These are phyloP conservation scores for Colletotrichum horii DNA, from an alignment of 2,329 filamentous ascomycete species.

Conservation along the genomic window DNA sequence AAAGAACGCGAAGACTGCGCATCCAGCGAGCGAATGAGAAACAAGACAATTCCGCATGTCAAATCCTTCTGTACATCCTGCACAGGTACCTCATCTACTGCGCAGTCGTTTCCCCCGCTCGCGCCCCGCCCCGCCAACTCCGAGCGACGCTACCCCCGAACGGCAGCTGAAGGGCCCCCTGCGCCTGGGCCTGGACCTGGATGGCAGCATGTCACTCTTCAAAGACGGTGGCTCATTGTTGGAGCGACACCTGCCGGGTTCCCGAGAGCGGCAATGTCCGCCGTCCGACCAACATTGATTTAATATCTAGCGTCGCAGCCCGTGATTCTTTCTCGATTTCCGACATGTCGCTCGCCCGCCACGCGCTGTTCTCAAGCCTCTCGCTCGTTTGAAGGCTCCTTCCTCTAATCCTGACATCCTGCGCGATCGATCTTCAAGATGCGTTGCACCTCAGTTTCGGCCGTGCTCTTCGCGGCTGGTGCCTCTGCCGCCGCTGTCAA, in stretches of 20 bases:
- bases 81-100: background rate
- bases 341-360: background rate
- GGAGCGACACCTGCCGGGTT: background rate
- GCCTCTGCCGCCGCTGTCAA: conserved; percentile 27
- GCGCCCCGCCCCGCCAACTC: background rate
- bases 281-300: background rate
- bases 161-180: background rate
- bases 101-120: background rate
- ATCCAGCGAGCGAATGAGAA: background rate
- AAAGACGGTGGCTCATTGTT: background rate
- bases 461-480: conserved; percentile 30
- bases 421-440: background rate
- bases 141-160: background rate
- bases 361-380: background rate
- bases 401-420: background rate
- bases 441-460: background rate
- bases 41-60: background rate
- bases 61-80: background rate
- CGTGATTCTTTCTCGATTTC: background rate
- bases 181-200: background rate
- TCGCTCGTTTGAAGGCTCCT: background rate
- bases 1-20: background rate
- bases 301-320: background rate
- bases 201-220: background rate
- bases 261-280: background rate